phyloP scores from a whole-genome alignment of 2,329 filamentous ascomycete genomes.

The Penicillium aurantiogriseum region DNA sequence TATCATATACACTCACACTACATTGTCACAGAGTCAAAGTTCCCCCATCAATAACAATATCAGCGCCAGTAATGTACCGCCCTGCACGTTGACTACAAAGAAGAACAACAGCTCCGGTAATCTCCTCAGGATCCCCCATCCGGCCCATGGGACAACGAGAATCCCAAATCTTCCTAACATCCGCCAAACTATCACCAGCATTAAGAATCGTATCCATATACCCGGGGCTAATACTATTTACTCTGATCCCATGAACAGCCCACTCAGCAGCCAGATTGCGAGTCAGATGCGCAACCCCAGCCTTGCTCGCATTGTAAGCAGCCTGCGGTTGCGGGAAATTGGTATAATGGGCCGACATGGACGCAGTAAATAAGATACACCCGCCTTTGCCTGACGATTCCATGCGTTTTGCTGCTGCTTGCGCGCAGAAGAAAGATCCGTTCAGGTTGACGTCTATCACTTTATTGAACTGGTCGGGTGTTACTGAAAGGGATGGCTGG shows the following conservation, averaged over 20 bases:
- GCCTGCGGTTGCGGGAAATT: slow-evolving; percentile 72
- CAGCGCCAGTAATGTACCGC: slow-evolving; percentile 66
- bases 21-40: slow-evolving; percentile 5
- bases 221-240: slow-evolving; percentile 69
- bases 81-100: slow-evolving; percentile 58
- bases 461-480: slow-evolving; percentile 58
- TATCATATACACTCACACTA: no score
- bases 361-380: slow-evolving; percentile 57
- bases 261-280: slow-evolving; percentile 70
- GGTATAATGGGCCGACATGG: slow-evolving; percentile 65
- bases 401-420: slow-evolving; percentile 55
- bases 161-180: slow-evolving; percentile 57
- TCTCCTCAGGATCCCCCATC: slow-evolving; percentile 63
- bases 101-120: slow-evolving; percentile 62
- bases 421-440: slow-evolving; percentile 67
- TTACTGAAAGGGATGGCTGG: slow-evolving; percentile 60
- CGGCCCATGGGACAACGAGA: slow-evolving; percentile 61
- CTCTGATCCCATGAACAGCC: slow-evolving; percentile 67
- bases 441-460: slow-evolving; percentile 71
- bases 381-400: slow-evolving; percentile 47
- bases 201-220: slow-evolving; percentile 79
- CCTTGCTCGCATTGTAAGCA: slow-evolving; percentile 71
- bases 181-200: slow-evolving; percentile 59
- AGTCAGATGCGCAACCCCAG: slow-evolving; percentile 62
- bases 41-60: slow-evolving; percentile 65